phyloP scores from a whole-genome alignment of 2,329 filamentous ascomycete genomes.

The Remersonia thermophila region DNA sequence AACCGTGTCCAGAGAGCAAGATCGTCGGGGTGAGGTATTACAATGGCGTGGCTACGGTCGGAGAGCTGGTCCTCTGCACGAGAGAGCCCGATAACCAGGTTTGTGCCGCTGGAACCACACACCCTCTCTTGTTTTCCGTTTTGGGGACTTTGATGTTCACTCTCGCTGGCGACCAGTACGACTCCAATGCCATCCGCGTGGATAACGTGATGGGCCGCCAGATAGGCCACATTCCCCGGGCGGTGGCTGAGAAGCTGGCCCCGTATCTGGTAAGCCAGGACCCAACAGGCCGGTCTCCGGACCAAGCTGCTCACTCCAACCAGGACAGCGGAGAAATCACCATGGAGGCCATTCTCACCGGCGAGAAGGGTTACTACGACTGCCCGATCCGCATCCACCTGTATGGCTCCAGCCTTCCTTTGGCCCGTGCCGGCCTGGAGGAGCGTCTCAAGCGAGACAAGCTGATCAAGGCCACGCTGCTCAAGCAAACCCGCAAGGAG shows the following conservation, averaged over 20 bases:
- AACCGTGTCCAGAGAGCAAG: conserved; percentile 27
- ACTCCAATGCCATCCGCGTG: conserved; percentile 65
- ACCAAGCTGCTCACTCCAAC: conserved; percentile 17
- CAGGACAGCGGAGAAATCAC: conserved; percentile 46
- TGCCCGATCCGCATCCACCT: conserved; percentile 60
- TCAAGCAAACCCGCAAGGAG: conserved; percentile 40
- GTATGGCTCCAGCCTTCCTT: conserved; percentile 52
- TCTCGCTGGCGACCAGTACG: too few species aligned
- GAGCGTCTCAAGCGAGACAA: conserved; percentile 50
- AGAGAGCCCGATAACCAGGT: conserved; percentile 47
- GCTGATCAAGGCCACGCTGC: conserved; percentile 46
- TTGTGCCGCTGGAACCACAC: too few species aligned
- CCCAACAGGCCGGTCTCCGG: neutral
- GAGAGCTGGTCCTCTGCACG: conserved; percentile 49
- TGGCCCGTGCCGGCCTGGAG: conserved; percentile 42
- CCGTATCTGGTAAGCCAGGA: conserved; percentile 48
- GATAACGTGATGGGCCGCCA: conserved; percentile 64
- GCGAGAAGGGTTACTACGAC: conserved; percentile 53
- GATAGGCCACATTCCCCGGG: conserved; percentile 65
- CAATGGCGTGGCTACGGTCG: conserved; percentile 45
- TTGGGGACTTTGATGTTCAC: too few species aligned
- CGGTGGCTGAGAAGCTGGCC: conserved; percentile 57
- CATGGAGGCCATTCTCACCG: conserved; percentile 58
- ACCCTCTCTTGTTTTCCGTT: too few species aligned
- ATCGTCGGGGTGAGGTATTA: conserved; percentile 49